phyloP scores from a whole-genome alignment of 2,329 filamentous ascomycete species.

The Daldinia sp. region DNA sequence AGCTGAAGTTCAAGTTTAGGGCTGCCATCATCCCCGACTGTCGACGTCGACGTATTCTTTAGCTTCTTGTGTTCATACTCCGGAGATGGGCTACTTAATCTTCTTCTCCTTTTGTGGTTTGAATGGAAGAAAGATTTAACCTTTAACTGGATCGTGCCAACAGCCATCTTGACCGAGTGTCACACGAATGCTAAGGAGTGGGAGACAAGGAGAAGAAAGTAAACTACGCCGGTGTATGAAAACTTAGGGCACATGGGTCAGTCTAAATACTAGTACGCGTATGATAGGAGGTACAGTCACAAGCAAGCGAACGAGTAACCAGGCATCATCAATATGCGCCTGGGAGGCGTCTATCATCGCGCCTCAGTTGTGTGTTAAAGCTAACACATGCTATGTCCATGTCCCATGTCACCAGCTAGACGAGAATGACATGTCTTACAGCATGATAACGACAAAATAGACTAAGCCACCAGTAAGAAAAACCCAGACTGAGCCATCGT shows the following conservation, averaged over 20 bases:
- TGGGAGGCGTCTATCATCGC: conserved; percentile 5
- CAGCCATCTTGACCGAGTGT: conserved; percentile 41
- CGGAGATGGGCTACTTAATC: conserved; percentile 29
- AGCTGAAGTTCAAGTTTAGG: conserved; percentile 41
- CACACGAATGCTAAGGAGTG: neutral
- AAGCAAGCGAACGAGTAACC: conserved; percentile 1
- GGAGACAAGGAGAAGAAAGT: conserved; percentile 3
- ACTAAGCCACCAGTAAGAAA: conserved; percentile 26
- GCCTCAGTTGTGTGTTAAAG: conserved; percentile 17
- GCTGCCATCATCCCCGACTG: conserved; percentile 1
- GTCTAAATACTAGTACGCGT: conserved; percentile 25
- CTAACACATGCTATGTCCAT: conserved; percentile 33
- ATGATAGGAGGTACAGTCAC: neutral
- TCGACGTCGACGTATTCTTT: conserved; percentile 9
- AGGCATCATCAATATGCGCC: neutral
- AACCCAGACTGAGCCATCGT: conserved; percentile 14
- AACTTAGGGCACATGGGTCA: conserved; percentile 1
- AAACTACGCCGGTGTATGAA: conserved; percentile 8
- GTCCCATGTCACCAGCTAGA: conserved; percentile 27
- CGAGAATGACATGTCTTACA: conserved; percentile 38
- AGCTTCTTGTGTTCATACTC: conserved; percentile 21
- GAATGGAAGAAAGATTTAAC: conserved; percentile 46
- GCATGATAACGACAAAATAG: conserved; percentile 27
- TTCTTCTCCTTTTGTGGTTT: conserved; percentile 41
- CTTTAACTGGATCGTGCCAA: conserved; percentile 39